These are phyloP conservation scores for Polysphondylium violaceum DNA, from an alignment of 78 protist species.

Conservation along the genomic window DNA sequence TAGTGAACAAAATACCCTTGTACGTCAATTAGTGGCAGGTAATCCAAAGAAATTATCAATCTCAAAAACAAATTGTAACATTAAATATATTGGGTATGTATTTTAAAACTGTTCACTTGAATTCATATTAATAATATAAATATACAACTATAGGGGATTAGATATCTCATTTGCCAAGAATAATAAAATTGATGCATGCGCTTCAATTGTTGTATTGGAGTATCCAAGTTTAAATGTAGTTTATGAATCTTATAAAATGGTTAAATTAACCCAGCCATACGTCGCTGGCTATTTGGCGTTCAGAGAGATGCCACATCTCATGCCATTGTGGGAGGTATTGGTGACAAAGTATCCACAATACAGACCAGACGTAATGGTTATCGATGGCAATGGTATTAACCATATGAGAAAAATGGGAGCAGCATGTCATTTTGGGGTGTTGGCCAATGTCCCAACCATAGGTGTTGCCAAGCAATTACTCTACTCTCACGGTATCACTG, in stretches of 20 bases:
- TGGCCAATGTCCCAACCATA: conserved; percentile 80
- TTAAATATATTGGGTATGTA: conserved; percentile 64
- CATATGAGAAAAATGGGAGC: conserved; percentile 86
- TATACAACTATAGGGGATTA: too few species aligned
- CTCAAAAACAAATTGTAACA: background rate
- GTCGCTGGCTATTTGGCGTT: conserved; percentile 90
- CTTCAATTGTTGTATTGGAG: conserved; percentile 79
- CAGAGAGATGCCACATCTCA: conserved; percentile 88
- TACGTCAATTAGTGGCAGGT: background rate
- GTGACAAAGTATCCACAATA: conserved; percentile 64
- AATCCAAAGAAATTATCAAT: background rate
- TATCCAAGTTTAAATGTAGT: conserved; percentile 77
- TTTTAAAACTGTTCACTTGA: too few species aligned
- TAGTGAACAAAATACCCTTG: background rate
- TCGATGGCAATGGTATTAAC: conserved; percentile 91
- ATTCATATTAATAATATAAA: too few species aligned
- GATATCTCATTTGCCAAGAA: conserved; percentile 86
- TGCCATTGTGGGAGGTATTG: conserved; percentile 41
- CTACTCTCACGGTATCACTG: conserved; percentile 69
- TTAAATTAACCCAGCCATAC: conserved; percentile 83
- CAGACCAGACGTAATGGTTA: conserved; percentile 79
- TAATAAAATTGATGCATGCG: conserved; percentile 83
- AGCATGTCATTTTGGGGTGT: conserved; percentile 87
- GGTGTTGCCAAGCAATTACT: conserved; percentile 89
- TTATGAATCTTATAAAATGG: conserved; percentile 71